These are phyloP conservation scores for Backusella tuberculispora DNA, from an alignment of 192 early-diverging fungal species.

Conservation along the genomic window DNA sequence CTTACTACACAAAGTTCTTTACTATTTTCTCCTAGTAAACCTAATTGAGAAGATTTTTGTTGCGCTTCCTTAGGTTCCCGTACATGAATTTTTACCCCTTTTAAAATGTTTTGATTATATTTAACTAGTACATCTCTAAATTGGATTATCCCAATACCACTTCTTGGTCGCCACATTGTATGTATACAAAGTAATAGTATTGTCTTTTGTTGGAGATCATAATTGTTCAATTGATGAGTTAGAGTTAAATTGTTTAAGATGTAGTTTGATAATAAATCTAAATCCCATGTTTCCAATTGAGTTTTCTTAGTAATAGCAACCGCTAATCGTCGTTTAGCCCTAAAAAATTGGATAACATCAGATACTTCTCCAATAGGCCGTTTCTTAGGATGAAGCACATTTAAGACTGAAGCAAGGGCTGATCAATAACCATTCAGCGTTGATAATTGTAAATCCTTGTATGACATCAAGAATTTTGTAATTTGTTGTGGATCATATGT, in stretches of 20 bases:
- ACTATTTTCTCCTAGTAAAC: neutral
- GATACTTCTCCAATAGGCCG: neutral
- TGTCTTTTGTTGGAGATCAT: neutral
- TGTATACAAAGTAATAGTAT: slow-evolving; percentile 1
- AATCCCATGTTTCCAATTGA: neutral
- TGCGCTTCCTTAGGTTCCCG: slow-evolving; percentile 5
- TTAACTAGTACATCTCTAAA: neutral
- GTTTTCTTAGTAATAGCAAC: neutral
- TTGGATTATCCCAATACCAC: neutral
- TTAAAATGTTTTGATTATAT: neutral
- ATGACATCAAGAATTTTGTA: neutral
- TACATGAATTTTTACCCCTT: neutral
- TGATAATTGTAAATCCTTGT: neutral
- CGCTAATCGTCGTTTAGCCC: neutral
- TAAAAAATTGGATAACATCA: neutral
- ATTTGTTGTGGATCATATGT: neutral
- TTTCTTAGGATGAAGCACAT: neutral
- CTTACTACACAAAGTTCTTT: neutral
- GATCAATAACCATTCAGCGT: neutral
- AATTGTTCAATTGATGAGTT: neutral
- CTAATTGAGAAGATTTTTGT: neutral
- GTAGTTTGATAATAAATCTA: neutral
- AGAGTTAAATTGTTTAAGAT: neutral
- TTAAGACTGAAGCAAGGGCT: neutral
- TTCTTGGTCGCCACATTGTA: slow-evolving; percentile 19